A percentile compares a stretch with the other conserved stretches of the same genome.
Conservation (phyloP, 805 yeast species). For the Wickerhamia fluorescens region DNA sequence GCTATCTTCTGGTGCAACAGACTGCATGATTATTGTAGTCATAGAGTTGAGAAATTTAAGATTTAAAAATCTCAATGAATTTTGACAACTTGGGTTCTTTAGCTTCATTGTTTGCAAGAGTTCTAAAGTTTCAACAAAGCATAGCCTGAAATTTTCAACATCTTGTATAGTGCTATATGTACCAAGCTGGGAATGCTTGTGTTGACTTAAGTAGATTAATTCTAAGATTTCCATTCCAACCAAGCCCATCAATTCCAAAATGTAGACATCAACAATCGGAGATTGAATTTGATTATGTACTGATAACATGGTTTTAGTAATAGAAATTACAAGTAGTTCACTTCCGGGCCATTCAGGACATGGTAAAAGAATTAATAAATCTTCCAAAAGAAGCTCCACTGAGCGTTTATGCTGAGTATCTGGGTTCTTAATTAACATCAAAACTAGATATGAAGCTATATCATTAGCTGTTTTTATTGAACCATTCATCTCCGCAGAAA, state of each 20-base stretch:
- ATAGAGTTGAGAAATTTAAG: too few species aligned
- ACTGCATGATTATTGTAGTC: too few species aligned
- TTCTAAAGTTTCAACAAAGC: slow-evolving; percentile 3
- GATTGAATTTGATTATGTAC: too few species aligned
- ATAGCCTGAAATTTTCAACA: slow-evolving; percentile 17
- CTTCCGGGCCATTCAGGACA: slow-evolving; percentile 60
- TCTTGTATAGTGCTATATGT: too few species aligned
- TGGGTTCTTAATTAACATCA: slow-evolving; percentile 15
- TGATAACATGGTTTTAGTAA: too few species aligned
- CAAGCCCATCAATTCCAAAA: slow-evolving; percentile 55
- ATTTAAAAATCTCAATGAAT: too few species aligned
- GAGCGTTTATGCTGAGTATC: slow-evolving; percentile 24
- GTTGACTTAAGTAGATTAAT: too few species aligned
- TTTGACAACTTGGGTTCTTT: too few species aligned
- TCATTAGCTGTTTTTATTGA: slow-evolving; percentile 13
- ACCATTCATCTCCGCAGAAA: slow-evolving; percentile 8
- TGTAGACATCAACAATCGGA: slow-evolving; percentile 48
- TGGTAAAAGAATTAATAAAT: slow-evolving; percentile 42
- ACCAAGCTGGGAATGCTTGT: too few species aligned
- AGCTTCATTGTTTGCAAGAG: too few species aligned
- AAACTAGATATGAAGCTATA: slow-evolving; percentile 18
- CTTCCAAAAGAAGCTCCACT: slow-evolving; percentile 51
- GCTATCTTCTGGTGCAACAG: too few species aligned
- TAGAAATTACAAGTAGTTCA: slow-evolving; percentile 40
- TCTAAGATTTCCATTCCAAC: slow-evolving; percentile 46